Base-by-base conservation (phyloP, 257 asterid species). In the Paulownia fortunei region DNA sequence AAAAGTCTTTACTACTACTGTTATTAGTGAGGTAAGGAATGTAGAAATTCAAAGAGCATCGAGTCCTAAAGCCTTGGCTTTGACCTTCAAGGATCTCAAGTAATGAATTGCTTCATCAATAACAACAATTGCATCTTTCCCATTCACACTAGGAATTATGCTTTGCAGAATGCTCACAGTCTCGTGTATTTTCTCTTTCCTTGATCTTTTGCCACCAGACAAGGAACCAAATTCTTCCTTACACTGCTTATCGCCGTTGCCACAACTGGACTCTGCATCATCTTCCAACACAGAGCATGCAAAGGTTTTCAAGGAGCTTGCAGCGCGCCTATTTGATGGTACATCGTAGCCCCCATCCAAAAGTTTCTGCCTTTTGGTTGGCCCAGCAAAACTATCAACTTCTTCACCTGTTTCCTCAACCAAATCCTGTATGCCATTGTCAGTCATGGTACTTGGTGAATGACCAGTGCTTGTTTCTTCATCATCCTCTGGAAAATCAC, bases 391-490 rank as follows among this genome's bases (percentile, higher is more conserved):
- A 69, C 93, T 92, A 76, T 87, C 87, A 13, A 88, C 94, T 78
- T 90, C 94, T 83, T 87, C 97, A 23, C 85, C 88, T 10, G 58
- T 62, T 88, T 86, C 93, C 63, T 81, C 88, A 1, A 60, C 76
- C 46, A 54, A 68, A 75, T 85, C 79, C 0, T 69, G 88, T 15
- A 51, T 16, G 42, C 78, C 79, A 44, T 87, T 88, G 51, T 85
- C 86, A 0, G 94, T 91, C 95, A 90, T 84, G 18, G 94, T 87
- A 70, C 97, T 89, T 34, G 99, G 99, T 1, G 99, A 94, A 82
- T 94, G 97, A 15, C 98, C 99, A 0, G 98, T 92, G 86, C 99
- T 95, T 7, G 88, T 85, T 47, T 80, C 94, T 74, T 94, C 99
- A 55, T 91, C 97, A 19, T 88, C 94, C 75, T 91, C 92, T 0